Percentiles rank a stretch among this genome's conserved stretches.
phyloP scores from a whole-genome alignment of 345 rosid genomes.

The Murraya paniculata region DNA sequence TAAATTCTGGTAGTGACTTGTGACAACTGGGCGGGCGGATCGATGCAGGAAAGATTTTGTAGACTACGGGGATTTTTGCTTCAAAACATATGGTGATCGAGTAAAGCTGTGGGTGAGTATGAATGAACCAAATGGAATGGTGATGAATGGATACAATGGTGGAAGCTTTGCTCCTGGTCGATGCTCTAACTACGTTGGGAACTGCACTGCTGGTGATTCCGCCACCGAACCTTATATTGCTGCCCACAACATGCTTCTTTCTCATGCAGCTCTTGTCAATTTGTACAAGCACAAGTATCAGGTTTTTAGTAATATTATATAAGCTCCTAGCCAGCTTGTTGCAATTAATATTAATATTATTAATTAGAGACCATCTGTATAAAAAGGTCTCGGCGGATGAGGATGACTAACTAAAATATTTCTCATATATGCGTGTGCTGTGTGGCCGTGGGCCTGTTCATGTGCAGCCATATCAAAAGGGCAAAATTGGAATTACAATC shows the following conservation, averaged over 20 bases:
- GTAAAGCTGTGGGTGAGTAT: slow-evolving; percentile 32
- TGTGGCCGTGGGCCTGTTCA: too few species aligned
- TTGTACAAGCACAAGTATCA: slow-evolving; percentile 27
- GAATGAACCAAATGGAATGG: slow-evolving; percentile 18
- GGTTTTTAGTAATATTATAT: slow-evolving; percentile 13
- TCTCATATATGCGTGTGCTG: too few species aligned
- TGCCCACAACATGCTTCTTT: slow-evolving; percentile 5
- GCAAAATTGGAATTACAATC: slow-evolving; percentile 40
- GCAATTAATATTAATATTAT: too few species aligned
- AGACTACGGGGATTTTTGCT: slow-evolving; percentile 25
- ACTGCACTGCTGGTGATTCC: slow-evolving; percentile 19
- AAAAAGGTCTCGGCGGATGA: too few species aligned
- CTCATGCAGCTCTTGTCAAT: neutral
- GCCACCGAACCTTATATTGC: slow-evolving; percentile 6
- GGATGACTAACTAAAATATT: too few species aligned
- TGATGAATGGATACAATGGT: neutral
- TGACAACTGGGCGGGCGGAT: too few species aligned
- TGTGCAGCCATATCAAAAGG: slow-evolving; percentile 24
- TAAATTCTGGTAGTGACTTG: too few species aligned
- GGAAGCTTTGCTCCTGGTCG: slow-evolving; percentile 32
- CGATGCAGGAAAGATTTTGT: slow-evolving; percentile 10
- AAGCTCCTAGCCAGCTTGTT: too few species aligned
- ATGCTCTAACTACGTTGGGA: slow-evolving; percentile 15
- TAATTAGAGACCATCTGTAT: too few species aligned
- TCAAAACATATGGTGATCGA: slow-evolving; percentile 29